Base-by-base conservation (phyloP, 176 grass and related monocot species). In the Paspalum notatum region DNA sequence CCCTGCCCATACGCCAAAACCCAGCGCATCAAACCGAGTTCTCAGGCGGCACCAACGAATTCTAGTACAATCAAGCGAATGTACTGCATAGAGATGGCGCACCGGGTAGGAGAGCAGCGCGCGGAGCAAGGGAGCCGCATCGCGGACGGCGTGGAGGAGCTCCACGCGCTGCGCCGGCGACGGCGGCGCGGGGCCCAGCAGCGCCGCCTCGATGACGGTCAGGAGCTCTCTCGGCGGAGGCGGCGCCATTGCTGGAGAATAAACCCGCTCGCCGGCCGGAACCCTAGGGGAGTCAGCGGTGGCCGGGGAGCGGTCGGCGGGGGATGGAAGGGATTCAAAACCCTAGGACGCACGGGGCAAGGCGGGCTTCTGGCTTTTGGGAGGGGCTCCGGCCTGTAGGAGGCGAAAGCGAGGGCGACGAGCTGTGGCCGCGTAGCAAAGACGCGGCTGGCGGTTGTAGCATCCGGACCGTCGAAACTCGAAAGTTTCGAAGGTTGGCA, bases 71-170 rank as follows among this genome's bases (percentile, higher is more conserved):
- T 26, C 69, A 20, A 5, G 45, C 50, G 40, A 76, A 42, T 42
- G 37, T 12, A 4, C 9, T 8, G 48, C 20, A 8, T 38, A 18
- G 62, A 8, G 77, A n/a, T n/a, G 48, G 75, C 50, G 68, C 41
- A 98, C 95, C 54, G 86, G 88, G 62, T 89, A 91, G 48, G 92
- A 95, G 46, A 98, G 92, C 32, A 98, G 80, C 24, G 90, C 53
- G 58, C 87, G 81, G 81, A 98, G 80, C 40, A 81, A 39, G 15
- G 84, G 88, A 53, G 93, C 80, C 63, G 90, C 89, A 21, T 85
- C 84, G 43, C 95, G 95, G 72, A 98, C 82, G 59, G 92, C 86
- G 71, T 98, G 92, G 74, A 98, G 76, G 51, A 98, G 90, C 78
- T 92, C 90, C 80, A 98, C 87, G 59, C 95, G 90, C 80, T 94